Evolutionary conservation across 176 grass and related monocot species (phyloP).

Genomic region (Microstegium vimineum): DNA sequence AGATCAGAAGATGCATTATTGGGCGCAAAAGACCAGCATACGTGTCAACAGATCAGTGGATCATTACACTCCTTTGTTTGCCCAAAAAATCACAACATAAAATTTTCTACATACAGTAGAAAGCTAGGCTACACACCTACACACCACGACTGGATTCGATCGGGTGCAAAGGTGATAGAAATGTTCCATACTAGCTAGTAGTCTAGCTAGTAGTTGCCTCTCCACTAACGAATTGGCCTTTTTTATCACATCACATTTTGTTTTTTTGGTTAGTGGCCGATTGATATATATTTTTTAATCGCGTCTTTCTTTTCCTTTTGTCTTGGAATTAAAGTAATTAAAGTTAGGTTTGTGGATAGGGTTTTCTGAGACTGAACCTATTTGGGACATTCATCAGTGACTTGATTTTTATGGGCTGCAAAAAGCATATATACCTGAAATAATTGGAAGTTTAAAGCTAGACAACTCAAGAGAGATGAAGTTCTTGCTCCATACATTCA

Average conservation of each 20-base stretch:
- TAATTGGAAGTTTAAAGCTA: too few species aligned
- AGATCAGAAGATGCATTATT: slow-evolving; percentile 21
- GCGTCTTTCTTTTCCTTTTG: background rate
- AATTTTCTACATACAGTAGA: slow-evolving; percentile 6
- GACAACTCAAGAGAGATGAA: too few species aligned
- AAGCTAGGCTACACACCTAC: background rate
- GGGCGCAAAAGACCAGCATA: background rate
- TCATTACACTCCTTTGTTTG: background rate
- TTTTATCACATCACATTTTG: background rate
- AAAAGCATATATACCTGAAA: background rate
- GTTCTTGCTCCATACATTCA: too few species aligned
- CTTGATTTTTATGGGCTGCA: slow-evolving; percentile 6
- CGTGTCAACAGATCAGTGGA: slow-evolving; percentile 5
- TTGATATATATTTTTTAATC: background rate
- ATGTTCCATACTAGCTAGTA: background rate
- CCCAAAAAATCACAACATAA: slow-evolving; percentile 7
- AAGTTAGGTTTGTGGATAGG: slow-evolving; percentile 38
- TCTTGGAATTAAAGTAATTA: background rate
- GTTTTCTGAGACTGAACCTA: background rate
- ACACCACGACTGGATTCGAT: slow-evolving; percentile 23
- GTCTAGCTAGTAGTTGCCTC: slow-evolving; percentile 12
- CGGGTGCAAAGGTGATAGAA: slow-evolving; percentile 28
- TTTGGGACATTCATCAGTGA: slow-evolving; percentile 3
- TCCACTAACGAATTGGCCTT: slow-evolving; percentile 23
- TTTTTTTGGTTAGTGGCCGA: background rate